phyloP scores from a whole-genome alignment of 176 grass and related monocot genomes.

The Phoenix dactylifera region DNA sequence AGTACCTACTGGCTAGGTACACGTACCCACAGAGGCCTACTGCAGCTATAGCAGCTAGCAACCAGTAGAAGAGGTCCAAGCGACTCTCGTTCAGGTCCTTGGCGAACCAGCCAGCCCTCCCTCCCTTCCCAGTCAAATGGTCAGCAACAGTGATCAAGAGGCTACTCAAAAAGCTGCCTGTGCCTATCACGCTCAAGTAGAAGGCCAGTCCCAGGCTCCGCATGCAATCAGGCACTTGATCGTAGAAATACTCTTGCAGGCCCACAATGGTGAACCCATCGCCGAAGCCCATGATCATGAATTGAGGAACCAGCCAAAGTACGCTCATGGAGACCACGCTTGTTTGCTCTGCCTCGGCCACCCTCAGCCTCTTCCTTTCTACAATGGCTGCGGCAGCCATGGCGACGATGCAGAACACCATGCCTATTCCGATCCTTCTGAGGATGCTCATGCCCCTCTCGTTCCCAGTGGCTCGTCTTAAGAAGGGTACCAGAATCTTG shows the following conservation, averaged over 20 bases:
- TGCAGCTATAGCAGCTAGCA: conserved; percentile 30
- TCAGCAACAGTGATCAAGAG: conserved; percentile 44
- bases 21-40: conserved; percentile 49
- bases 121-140: conserved; percentile 15
- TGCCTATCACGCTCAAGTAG: conserved; percentile 63
- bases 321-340: conserved; percentile 25
- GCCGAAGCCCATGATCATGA: conserved; percentile 46
- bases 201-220: conserved; percentile 69
- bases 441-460: conserved; percentile 44
- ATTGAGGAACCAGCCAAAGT: conserved; percentile 64
- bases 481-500: conserved; percentile 31
- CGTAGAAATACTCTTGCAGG: conserved; percentile 76
- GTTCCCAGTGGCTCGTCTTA: conserved; percentile 26
- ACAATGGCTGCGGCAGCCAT: conserved; percentile 34
- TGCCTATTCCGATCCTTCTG: conserved; percentile 52
- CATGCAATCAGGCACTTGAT: conserved; percentile 49
- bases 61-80: conserved; percentile 68
- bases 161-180: conserved; percentile 62
- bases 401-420: conserved; percentile 20
- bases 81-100: conserved; percentile 56
- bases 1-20: conserved; percentile 40
- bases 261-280: conserved; percentile 64
- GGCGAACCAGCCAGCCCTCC: conserved; percentile 42
- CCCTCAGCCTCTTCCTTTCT: conserved; percentile 29
- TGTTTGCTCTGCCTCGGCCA: not conserved